These are phyloP conservation scores for Fraxinus platypoda DNA, from an alignment of 305 asterid species.

Conservation along the genomic window DNA sequence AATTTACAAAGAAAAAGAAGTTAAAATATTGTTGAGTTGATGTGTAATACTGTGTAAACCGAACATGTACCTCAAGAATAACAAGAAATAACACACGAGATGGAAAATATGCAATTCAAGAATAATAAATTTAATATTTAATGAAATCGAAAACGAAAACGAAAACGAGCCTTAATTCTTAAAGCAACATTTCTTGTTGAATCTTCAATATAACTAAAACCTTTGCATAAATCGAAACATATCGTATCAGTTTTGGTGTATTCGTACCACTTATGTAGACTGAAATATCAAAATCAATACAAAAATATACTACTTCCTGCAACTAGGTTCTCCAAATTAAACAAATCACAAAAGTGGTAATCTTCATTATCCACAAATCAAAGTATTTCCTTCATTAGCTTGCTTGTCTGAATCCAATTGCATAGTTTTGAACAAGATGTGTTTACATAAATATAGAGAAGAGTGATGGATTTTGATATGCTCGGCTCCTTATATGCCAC, in stretches of 20 bases:
- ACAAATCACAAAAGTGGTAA: background rate
- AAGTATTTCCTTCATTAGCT: background rate
- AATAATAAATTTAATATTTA: too few species aligned
- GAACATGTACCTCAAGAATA: background rate
- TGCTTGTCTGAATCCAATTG: background rate
- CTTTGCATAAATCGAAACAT: background rate
- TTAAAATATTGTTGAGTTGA: too few species aligned
- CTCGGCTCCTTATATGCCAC: slow-evolving; percentile 52
- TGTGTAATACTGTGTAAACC: too few species aligned
- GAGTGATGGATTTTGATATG: slow-evolving; percentile 23
- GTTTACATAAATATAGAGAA: background rate
- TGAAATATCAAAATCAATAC: background rate
- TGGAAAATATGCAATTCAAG: too few species aligned
- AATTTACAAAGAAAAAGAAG: too few species aligned
- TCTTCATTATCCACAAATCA: background rate
- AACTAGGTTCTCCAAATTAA: background rate
- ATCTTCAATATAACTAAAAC: background rate
- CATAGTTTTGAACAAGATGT: background rate
- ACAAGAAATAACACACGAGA: background rate
- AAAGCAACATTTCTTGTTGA: background rate
- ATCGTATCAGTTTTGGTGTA: too few species aligned
- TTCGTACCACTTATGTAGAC: background rate
- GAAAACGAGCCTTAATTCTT: too few species aligned
- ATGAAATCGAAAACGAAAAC: background rate
- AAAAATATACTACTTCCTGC: background rate